A percentile compares a stretch with the other conserved stretches of the same genome.
Evolutionary conservation across 176 grass and related monocot genomes (phyloP).

Genomic region (Eleusine coracana): DNA sequence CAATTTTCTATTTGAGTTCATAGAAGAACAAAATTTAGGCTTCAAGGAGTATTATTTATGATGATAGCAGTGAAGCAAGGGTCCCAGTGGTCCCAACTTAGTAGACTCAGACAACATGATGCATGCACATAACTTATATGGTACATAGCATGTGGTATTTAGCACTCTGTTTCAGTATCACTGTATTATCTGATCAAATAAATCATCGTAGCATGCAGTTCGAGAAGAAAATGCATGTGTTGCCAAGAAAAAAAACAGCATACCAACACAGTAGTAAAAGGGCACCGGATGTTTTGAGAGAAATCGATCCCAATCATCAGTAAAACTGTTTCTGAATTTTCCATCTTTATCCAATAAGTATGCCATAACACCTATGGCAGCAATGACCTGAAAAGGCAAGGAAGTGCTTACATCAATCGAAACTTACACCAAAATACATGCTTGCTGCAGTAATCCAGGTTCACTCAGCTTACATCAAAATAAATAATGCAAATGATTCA

Average conservation of each 20-base stretch:
- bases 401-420: not conserved
- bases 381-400: constrained; percentile 54
- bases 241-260: no score
- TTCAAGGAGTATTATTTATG: not conserved
- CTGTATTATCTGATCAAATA: not conserved
- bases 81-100: not conserved
- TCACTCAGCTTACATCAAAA: not conserved
- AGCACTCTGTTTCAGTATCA: not conserved
- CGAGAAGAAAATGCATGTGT: not conserved
- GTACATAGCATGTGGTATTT: not conserved
- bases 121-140: not conserved
- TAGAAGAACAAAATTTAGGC: not conserved
- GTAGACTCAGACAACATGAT: not conserved
- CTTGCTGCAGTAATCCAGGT: not conserved
- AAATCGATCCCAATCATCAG: constrained; percentile 74
- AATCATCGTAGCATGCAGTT: constrained; percentile 4
- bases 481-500: not conserved
- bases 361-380: constrained; percentile 65
- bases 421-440: not conserved
- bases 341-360: constrained; percentile 79
- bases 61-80: not conserved
- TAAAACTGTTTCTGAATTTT: constrained; percentile 78
- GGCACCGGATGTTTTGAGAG: constrained; percentile 84
- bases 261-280: constrained; percentile 88
- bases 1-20: not conserved